These are phyloP conservation scores for Periglandula ipomoeae DNA, from an alignment of 2,329 filamentous ascomycete genomes.

Conservation along the genomic window DNA sequence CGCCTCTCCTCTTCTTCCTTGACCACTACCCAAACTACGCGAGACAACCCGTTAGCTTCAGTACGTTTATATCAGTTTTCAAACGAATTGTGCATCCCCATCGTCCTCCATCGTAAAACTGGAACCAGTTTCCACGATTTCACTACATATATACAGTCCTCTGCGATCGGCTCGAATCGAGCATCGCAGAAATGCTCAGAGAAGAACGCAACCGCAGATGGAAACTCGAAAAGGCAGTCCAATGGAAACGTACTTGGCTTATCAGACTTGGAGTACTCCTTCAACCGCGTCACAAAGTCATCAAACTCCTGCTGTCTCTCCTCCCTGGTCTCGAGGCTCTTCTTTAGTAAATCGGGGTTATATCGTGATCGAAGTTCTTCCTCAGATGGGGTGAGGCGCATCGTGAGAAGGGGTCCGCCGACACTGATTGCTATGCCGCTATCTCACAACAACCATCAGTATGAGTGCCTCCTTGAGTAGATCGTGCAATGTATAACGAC, in stretches of 20 bases:
- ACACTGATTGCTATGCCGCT: constrained; percentile 66
- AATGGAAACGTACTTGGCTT: constrained; percentile 70
- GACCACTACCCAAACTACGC: constrained; percentile 41
- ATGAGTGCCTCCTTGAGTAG: no score
- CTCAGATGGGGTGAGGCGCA: constrained; percentile 73
- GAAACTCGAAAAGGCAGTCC: background rate
- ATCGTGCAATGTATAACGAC: no score
- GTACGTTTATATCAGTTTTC: background rate
- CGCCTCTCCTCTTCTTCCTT: constrained; percentile 37
- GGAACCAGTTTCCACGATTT: no score
- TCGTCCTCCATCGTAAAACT: background rate
- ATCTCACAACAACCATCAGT: no score
- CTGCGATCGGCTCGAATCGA: no score
- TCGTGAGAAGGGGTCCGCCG: constrained; percentile 77
- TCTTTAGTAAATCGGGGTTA: constrained; percentile 87
- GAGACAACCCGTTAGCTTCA: background rate
- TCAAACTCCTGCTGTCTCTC: constrained; percentile 80
- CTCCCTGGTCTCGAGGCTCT: constrained; percentile 69
- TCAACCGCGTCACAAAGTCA: constrained; percentile 73
- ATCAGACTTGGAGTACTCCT: constrained; percentile 82
- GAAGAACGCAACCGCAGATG: background rate
- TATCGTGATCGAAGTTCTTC: constrained; percentile 89
- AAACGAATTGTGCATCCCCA: background rate
- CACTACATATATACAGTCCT: no score
- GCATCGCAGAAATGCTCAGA: background rate